Base-by-base conservation (phyloP, 345 rosid species). In the Ceriops zippeliana region DNA sequence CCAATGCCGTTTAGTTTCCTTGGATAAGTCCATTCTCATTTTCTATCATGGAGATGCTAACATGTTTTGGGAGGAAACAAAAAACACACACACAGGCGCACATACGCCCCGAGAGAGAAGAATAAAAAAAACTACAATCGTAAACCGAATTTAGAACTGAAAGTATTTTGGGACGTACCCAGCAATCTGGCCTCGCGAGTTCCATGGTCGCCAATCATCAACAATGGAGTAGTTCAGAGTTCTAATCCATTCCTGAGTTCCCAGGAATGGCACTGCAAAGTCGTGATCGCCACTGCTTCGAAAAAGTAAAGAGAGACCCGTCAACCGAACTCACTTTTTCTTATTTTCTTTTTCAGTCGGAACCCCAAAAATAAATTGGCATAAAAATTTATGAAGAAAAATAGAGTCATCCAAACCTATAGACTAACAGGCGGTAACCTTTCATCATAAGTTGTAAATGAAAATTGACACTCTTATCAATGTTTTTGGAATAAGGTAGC, bases 161-260 rank as follows among this genome's bases (percentile, higher is more conserved):
- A 32, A 17, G 38, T 13, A 52, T 8, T n/a, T 5, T 32, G 2
- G 24, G 28, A 66, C 71, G 70, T 61, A 84, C 91, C 95, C 91
- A 15, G 79, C 80, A 66, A 89, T 80, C 76, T 87, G 90, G 70
- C 78, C 81, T 1, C 74, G 64, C 17, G 70, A 71, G 8, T 52
- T 22, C 92, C 92, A 87, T 7, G 84, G 69, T 49, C 96, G 80
- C 92, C 92, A 85, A 20, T 89, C 80, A 19, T 87, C 85, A 15
- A 75, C 16, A 31, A 84, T 81, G n/a, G 86, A 71, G 73, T 85
- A 84, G 74, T 81, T 85, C 4, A 87, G 78, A 5, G 84, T 70
- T 67, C 79, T 72, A 51, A 85, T 84, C 91, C 96, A 89, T 11
- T 77, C 89, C 79, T 79, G 77, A 21, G 96, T 87, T 61, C 83